phyloP scores from a whole-genome alignment of 1,284 basidiomycete genomes.

The Microbotryum scabiosae region DNA sequence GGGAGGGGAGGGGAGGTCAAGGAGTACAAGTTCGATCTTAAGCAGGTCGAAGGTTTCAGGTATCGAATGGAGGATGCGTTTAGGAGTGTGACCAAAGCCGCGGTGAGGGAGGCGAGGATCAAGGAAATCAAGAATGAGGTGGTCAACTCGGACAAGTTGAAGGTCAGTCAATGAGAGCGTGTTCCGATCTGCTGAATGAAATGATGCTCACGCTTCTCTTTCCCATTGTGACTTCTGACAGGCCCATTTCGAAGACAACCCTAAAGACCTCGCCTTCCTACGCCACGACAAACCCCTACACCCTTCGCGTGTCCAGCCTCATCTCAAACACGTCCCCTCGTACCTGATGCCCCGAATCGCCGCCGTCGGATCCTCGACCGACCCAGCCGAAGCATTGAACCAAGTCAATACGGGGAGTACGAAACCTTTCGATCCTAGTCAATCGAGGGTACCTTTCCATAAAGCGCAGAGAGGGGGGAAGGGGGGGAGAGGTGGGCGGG shows the following conservation, averaged over 20 bases:
- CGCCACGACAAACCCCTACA: conserved; percentile 91
- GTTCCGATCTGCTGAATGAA: no score
- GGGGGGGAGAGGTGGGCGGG: not conserved
- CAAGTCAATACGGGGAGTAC: not conserved
- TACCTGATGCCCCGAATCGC: conserved; percentile 83
- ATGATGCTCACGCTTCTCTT: not conserved
- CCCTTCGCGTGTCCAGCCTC: conserved; percentile 73
- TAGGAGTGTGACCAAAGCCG: conserved; percentile 73
- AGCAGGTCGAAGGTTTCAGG: conserved; percentile 93
- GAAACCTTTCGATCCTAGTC: not conserved
- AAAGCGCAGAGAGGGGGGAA: conserved; percentile 13
- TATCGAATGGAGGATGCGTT: conserved; percentile 98
- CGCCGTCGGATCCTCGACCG: conserved; percentile 31
- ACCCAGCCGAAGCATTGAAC: conserved; percentile 5
- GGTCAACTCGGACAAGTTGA: conserved; percentile 88
- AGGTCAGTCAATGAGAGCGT: conserved; percentile 50
- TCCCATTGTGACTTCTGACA: conserved; percentile 37
- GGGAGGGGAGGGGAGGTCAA: conserved; percentile 66
- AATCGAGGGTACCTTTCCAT: conserved; percentile 23
- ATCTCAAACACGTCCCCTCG: conserved; percentile 92
- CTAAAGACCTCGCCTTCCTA: conserved; percentile 82
- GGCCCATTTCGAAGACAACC: conserved; percentile 98
- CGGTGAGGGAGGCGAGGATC: conserved; percentile 81
- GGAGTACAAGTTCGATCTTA: conserved; percentile 88
- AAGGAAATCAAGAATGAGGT: conserved; percentile 93